Base-by-base conservation (phyloP, 73 alveolate species). In the Tetrahymena malaccensis region DNA sequence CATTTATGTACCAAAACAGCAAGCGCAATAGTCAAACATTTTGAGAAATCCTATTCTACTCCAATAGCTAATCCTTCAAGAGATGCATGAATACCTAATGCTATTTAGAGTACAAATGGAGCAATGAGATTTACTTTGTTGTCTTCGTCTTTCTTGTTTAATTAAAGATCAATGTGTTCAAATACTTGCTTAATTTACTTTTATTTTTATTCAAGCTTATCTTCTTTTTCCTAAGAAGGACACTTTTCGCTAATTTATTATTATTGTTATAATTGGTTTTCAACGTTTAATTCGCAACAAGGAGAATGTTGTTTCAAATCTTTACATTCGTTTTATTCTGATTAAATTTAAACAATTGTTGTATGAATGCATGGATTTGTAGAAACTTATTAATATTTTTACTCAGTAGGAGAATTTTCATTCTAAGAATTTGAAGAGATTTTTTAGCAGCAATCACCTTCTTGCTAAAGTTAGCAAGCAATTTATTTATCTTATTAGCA, bases 1-100 rank as follows among this genome's bases (percentile, higher is more conserved):
- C 96, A 85, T 95, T 96, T 96, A 37, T 96, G 98, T 50, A 94
- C 89, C 35, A 94, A 58, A 0, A 96, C 96, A 37, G 98, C 97
- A 34, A 96, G 85, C 9, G 94, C 96, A 21, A 96, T 89, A 16
- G 95, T 94, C 43, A 85, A 40, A 55, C 95, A 95, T 43, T 83
- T 85, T 33, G 95, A 43, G 34, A 93, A 43, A 40, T 95, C 57
- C 10, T 58, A 3, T 55, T 95, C 95, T 31, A 95, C 94, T 85
- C 97, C 97, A 9, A 95, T 95, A 5, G 97, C 95, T 85, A 95
- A 12, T 19, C 97, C 97, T 89, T 95, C 97, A 10, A 95, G 93
- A 17, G 94, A 34, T 1, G 97, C 97, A 95, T 95, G 97, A 34
- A 95, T 95, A n/a, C 97, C 97, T 12, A 95, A 85, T 1, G 95